Evolutionary conservation across 805 yeast genomes (phyloP), one percentile per base, ranked within the genome.

Genomic region (Zygosaccharomyces lentus): DNA sequence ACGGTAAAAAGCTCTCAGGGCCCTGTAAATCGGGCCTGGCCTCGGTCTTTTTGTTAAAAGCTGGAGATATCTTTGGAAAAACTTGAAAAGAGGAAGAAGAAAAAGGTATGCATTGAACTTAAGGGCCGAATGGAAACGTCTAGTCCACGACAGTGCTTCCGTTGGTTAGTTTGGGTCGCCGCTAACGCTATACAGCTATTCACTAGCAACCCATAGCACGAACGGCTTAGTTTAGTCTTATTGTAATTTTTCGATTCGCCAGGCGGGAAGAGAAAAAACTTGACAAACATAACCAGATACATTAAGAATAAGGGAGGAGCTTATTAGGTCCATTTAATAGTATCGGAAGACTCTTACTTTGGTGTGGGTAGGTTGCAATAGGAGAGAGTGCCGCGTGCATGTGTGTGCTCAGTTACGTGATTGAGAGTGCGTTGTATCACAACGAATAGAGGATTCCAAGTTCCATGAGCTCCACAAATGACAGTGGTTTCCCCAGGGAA

Each of bases 391-490:
- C 32, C 32, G 15, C 32, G 13, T 29, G 32, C n/a, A n/a, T 29
- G 32, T 29, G 32, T 29, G 32, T 16, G 32, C 21, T 19, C 5
- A 19, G 21, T 19, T 29, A n/a, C n/a, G 15, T 29, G 32, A 12
- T 6, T 12, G 32, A 10, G 32, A 29, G 32, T 29, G 32, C 8
- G 32, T 13, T 29, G 32, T 6, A 29, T 12, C 32, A 29, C 32
- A 29, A 29, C 9, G 7, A 10, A 29, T 29, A 29, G 32, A 29
- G 13, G 32, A 6, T 29, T 29, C 32, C 10, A n/a, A 29, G 31
- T 27, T 25, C 7, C 23, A 38, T 38, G 41, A 38, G 34, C 25
- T 26, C 41, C 31, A 38, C 23, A 24, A 38, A 26, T 27, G 34
- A 38, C 12, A 38, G 23, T 38, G 31, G 25, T 38, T 24, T 26